phyloP scores from a whole-genome alignment of 371 early-diverging fungal genomes.

The Lichtheimia ornata region DNA sequence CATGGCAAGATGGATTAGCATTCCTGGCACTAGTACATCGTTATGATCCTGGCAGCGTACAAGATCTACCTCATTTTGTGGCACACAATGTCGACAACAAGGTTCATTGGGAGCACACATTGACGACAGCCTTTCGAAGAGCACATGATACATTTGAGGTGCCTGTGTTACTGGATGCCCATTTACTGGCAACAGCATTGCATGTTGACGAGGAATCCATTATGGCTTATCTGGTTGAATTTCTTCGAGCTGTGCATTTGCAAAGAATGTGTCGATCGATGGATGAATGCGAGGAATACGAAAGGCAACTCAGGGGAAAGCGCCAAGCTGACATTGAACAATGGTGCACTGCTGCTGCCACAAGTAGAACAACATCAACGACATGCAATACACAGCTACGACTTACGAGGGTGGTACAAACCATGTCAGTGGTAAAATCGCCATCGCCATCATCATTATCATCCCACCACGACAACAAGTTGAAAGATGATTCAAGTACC shows the following conservation, averaged over 20 bases:
- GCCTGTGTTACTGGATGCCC: constrained; percentile 23
- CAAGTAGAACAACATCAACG: not conserved
- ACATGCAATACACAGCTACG: constrained; percentile 28
- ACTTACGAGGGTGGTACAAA: constrained; percentile 32
- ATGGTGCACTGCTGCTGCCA: constrained; percentile 4
- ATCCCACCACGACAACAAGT: constrained; percentile 21
- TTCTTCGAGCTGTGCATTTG: constrained; percentile 13
- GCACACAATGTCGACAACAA: constrained; percentile 1
- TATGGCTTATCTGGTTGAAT: constrained; percentile 22
- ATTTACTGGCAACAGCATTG: constrained; percentile 10
- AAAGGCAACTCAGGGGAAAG: not conserved
- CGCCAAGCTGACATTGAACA: constrained; percentile 19
- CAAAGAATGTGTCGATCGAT: not conserved
- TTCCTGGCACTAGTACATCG: constrained; percentile 69
- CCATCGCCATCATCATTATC: too few species aligned
- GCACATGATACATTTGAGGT: constrained; percentile 21
- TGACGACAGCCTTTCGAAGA: constrained; percentile 23
- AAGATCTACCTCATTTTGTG: constrained; percentile 45
- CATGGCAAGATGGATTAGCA: constrained; percentile 68
- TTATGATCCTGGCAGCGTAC: constrained; percentile 58
- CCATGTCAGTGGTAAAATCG: constrained; percentile 4
- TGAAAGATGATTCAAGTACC: constrained; percentile 24
- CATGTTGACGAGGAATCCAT: constrained; percentile 22
- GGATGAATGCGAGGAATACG: too few species aligned
- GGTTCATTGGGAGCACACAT: constrained; percentile 15